Base-by-base conservation (phyloP, 768 basidiomycete species). In the Filobasidium floriforme region DNA sequence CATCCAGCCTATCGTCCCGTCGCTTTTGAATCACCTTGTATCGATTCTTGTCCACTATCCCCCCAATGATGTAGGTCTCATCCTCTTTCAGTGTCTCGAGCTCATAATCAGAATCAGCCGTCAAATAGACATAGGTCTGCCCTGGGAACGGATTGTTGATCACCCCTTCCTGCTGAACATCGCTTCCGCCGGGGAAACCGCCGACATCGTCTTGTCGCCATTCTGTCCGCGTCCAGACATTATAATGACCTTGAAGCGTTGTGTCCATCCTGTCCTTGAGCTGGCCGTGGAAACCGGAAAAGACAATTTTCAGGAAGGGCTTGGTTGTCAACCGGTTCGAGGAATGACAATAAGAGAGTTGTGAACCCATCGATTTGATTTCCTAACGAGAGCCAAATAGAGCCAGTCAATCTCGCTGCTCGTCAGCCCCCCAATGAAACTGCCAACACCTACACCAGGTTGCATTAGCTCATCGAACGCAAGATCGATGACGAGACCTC, bases 1-100 rank as follows among this genome's bases (percentile, higher is more conserved):
- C n/a, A 28, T 2, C 24, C 7, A n/a, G 46, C n/a, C n/a, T n/a
- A n/a, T n/a, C n/a, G n/a, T n/a, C 9, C 9, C 32, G 9, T 37
- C 32, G 3, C 32, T 22, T 5, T 9, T 14, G 10, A 66, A 73
- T 49, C 65, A 86, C 94, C 85, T 94, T 97, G 82, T 93, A 90
- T 51, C 94, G 88, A 80, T 99, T 99, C 75, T 89, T 89, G 78
- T 99, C 96, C 66, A 88, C 88, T 71, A 99, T 88, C 6, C 93
- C 94, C 55, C 94, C 94, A 61, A 99, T 92, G 71, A 99, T 86
- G 76, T 98, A 98, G 9, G 87, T 89, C 75, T 93, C 88, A 51
- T 87, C 86, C 63, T 90, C 86, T 63, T 82, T 85, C 63, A 99
- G 84, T 72, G 89, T 87, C n/a, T 82, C 80, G 51, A 99, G 80